Base-by-base conservation (phyloP, 2,329 filamentous ascomycete species). In the Claviceps paspali region DNA sequence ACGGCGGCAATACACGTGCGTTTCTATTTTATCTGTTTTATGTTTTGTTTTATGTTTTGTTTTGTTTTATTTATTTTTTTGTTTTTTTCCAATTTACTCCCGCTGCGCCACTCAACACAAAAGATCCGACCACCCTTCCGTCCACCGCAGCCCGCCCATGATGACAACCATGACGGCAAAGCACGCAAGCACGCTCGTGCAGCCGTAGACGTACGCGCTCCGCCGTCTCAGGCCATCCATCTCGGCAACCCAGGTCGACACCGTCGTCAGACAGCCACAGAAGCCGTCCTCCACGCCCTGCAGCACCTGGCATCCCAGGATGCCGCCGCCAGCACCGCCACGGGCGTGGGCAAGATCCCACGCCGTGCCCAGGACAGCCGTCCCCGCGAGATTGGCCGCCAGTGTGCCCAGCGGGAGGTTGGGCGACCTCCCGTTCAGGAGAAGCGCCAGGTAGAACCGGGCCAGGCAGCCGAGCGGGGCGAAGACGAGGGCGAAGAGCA, bases 371-470 rank as follows among this genome's bases (percentile, higher is more conserved):
- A 92, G 56, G 12, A 94, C 57, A 0, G 69, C 69, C 0, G 83
- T 86, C 4, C 87, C 88, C 11, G 79, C 54, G 4, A 92, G 64
- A 50, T 96, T 96, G 21, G 81, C 84, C 0, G 63, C 60, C 49
- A 95, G 94, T 0, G 88, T 96, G 2, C 88, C 88, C 0, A 95
- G 56, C 0, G 88, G 88, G 46, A 95, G 95, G 0, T 68, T 61
- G 0, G 74, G 56, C 0, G 75, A 47, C 15, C 73, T 64, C 0
- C 70, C 62, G 49, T 95, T 95, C n/a, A 94, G 68, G 18, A 63
- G 56, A 6, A 82, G 52, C 0, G 81, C 81, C 1, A 72, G 56
- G 52, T 85, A 87, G 60, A 82, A 93, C 3, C 88, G 73, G 0
- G 69, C 52, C 0, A 94, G 58, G 46, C 81, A 87, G 0, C 88